phyloP scores from a whole-genome alignment of 495 filamentous ascomycete species.

The Melanomma pulvis-pyrius region DNA sequence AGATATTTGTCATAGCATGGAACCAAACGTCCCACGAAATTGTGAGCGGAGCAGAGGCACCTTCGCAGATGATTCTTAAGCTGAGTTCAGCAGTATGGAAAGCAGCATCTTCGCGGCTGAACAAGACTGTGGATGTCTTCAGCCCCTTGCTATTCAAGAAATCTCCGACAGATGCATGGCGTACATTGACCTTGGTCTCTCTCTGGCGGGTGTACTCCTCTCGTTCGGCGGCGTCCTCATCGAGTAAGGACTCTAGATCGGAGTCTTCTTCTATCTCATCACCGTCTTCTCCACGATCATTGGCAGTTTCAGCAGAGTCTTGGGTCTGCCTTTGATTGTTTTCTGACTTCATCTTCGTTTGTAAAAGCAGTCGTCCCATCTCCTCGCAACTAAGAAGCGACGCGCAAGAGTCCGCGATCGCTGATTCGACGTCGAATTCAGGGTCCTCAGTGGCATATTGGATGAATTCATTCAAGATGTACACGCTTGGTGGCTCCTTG shows the following conservation, averaged over 20 bases:
- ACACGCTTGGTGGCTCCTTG: constrained; percentile 1
- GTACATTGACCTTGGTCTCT: neutral
- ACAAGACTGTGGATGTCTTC: neutral
- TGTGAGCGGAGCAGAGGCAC: neutral
- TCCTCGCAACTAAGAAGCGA: neutral
- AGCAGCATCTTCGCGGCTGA: neutral
- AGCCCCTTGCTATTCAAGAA: neutral
- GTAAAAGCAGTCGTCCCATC: neutral
- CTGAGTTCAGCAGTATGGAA: neutral
- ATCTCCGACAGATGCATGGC: neutral
- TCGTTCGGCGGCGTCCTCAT: neutral
- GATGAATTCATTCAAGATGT: neutral
- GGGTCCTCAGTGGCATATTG: neutral
- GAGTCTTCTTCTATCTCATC: neutral
- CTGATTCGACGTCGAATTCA: neutral
- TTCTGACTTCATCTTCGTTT: neutral
- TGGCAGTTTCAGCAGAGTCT: neutral
- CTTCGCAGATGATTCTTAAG: neutral
- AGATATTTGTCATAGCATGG: neutral
- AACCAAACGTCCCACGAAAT: neutral
- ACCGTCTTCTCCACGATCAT: neutral
- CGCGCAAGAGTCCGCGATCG: neutral
- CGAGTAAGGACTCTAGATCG: neutral
- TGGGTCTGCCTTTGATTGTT: neutral
- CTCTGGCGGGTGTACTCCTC: neutral